Conservation (phyloP, 371 early-diverging fungal genomes). For the Mucor piriformis region DNA sequence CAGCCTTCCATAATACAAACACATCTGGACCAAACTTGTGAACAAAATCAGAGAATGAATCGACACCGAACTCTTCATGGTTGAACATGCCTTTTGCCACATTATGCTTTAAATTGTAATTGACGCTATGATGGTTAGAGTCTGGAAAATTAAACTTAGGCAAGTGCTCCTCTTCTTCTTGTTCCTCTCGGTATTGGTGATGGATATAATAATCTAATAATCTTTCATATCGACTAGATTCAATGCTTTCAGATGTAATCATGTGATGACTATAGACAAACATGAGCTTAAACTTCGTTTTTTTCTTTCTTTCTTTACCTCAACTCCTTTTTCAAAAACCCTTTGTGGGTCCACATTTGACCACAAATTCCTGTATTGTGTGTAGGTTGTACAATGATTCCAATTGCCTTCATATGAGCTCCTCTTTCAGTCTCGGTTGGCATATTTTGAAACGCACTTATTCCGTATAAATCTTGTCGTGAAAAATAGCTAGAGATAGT, state of each 20-base stretch:
- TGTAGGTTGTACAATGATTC: conserved; percentile 54
- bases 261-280: conserved; percentile 12
- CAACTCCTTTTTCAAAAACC: conserved; percentile 36
- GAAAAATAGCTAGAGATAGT: conserved; percentile 54
- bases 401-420: conserved; percentile 61
- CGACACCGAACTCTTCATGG: conserved; percentile 29
- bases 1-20: conserved; percentile 64
- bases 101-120: conserved; percentile 10
- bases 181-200: conserved; percentile 3
- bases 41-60: conserved; percentile 44
- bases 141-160: neutral
- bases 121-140: conserved; percentile 4
- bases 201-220: conserved; percentile 16
- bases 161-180: neutral
- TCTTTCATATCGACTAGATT: neutral
- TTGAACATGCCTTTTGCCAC: neutral
- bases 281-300: too few species aligned
- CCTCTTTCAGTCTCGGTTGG: conserved; percentile 45
- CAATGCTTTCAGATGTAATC: neutral
- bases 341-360: conserved; percentile 53
- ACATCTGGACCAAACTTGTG: conserved; percentile 53
- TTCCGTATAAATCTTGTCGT: conserved; percentile 44
- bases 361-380: conserved; percentile 50
- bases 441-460: conserved; percentile 55
- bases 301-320: conserved; percentile 13